These are phyloP conservation scores for Verticillium klebahnii DNA, from an alignment of 2,329 filamentous ascomycete genomes.

Conservation along the genomic window DNA sequence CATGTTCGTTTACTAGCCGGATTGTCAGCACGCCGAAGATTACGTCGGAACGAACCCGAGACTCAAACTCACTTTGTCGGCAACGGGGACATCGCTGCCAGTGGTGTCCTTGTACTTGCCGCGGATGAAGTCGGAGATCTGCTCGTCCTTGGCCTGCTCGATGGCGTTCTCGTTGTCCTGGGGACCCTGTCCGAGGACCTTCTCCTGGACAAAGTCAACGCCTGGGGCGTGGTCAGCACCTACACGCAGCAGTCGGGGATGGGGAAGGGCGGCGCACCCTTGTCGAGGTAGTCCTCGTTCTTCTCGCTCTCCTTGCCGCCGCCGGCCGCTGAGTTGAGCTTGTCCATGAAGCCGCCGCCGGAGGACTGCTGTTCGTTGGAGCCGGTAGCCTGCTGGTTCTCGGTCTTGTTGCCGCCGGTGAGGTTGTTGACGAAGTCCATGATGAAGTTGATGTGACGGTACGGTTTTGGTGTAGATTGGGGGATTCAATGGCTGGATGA, in stretches of 20 bases:
- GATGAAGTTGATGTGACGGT: constrained; percentile 11
- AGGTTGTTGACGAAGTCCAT: constrained; percentile 56
- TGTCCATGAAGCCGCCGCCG: constrained; percentile 56
- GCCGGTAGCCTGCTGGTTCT: constrained; percentile 23
- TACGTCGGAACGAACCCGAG: too few species aligned
- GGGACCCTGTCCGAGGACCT: constrained; percentile 62
- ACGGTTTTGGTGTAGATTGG: background rate
- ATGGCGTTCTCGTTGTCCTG: constrained; percentile 69
- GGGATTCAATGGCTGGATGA: background rate
- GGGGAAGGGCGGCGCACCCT: constrained; percentile 45
- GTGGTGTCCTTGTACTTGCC: constrained; percentile 64
- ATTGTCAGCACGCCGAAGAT: background rate
- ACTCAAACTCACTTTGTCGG: constrained; percentile 51
- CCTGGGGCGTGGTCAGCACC: constrained; percentile 39
- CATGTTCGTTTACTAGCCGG: background rate
- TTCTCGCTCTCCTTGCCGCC: constrained; percentile 72
- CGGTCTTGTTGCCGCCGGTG: constrained; percentile 32
- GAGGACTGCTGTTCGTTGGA: constrained; percentile 30
- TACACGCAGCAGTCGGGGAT: background rate
- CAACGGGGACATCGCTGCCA: constrained; percentile 64
- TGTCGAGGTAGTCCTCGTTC: constrained; percentile 79
- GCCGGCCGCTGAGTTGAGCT: constrained; percentile 66
- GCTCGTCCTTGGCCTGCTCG: constrained; percentile 81
- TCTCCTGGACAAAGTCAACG: constrained; percentile 74
- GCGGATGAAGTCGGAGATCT: constrained; percentile 70